Percentiles rank a stretch among this genome's conserved stretches.
phyloP scores from a whole-genome alignment of 1,284 basidiomycete species.

The Papiliotrema flavescens region DNA sequence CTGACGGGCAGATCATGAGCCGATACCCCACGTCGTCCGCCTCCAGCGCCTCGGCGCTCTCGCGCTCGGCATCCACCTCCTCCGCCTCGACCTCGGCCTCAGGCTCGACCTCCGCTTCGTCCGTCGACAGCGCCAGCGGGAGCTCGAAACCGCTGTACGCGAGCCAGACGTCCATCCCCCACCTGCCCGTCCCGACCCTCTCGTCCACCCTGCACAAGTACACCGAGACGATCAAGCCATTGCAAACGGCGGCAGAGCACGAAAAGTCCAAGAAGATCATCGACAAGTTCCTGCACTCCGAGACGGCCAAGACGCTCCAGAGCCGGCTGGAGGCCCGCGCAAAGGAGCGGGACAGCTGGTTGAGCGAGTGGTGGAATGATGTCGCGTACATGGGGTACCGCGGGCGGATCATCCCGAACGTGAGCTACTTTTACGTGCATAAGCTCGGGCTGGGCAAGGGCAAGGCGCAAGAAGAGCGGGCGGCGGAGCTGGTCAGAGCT shows the following conservation, averaged over 20 bases:
- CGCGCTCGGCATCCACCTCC: too few species aligned
- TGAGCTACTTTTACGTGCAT: constrained; percentile 95
- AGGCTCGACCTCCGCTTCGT: constrained; percentile 3
- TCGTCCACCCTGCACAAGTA: constrained; percentile 79
- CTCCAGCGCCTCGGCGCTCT: too few species aligned
- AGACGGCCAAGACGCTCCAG: constrained; percentile 73
- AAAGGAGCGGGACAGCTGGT: constrained; percentile 66
- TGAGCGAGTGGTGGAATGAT: constrained; percentile 98
- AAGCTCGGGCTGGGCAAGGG: constrained; percentile 60
- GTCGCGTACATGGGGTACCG: constrained; percentile 60
- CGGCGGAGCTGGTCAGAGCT: constrained; percentile 76
- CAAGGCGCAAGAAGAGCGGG: constrained; percentile 62
- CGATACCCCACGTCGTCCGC: too few species aligned
- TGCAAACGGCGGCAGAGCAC: constrained; percentile 64
- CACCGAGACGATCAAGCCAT: constrained; percentile 74
- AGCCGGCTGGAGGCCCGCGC: constrained; percentile 72
- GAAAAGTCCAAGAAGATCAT: constrained; percentile 61
- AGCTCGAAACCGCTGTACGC: constrained; percentile 67
- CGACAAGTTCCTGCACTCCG: constrained; percentile 66
- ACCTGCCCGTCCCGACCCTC: constrained; percentile 77
- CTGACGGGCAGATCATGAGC: too few species aligned
- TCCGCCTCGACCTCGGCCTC: constrained; percentile 1
- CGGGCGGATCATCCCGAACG: constrained; percentile 85
- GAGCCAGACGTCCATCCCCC: constrained; percentile 73
- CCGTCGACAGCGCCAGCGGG: background rate